Percentiles rank a stretch among this genome's conserved stretches.
Evolutionary conservation across 2,329 filamentous ascomycete species (phyloP).

Genomic region (Aspergillus texensis): DNA sequence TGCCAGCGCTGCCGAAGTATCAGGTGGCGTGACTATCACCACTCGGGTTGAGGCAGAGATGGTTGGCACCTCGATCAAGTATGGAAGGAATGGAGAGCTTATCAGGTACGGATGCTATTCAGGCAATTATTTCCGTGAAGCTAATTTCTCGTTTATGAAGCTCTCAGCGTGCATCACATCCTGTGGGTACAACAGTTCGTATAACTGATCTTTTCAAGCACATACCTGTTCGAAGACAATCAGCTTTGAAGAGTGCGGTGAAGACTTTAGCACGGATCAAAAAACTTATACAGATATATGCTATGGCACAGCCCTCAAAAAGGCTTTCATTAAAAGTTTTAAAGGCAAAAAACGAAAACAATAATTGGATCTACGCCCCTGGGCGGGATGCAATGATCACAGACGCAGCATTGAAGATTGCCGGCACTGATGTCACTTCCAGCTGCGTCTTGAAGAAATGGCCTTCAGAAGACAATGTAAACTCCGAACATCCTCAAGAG

Average conservation of each 20-base stretch:
- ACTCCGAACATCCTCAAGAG: not conserved
- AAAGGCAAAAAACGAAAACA: constrained; percentile 62
- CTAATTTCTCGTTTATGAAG: constrained; percentile 16
- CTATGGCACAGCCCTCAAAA: constrained; percentile 59
- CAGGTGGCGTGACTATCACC: constrained; percentile 53
- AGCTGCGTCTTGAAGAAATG: constrained; percentile 47
- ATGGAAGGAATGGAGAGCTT: constrained; percentile 54
- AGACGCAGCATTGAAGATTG: constrained; percentile 59
- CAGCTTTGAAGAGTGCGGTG: constrained; percentile 52
- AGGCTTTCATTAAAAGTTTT: constrained; percentile 59
- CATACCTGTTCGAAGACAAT: constrained; percentile 63
- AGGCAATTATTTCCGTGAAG: not conserved
- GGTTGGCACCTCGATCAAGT: constrained; percentile 55
- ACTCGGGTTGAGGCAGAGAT: constrained; percentile 61
- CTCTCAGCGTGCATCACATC: constrained; percentile 52
- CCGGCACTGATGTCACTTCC: constrained; percentile 56
- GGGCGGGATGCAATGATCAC: constrained; percentile 49
- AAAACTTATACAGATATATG: constrained; percentile 60
- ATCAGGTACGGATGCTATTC: constrained; percentile 38
- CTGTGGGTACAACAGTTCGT: constrained; percentile 63
- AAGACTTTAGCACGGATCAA: constrained; percentile 57
- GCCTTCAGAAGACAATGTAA: constrained; percentile 28
- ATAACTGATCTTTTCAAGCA: constrained; percentile 59
- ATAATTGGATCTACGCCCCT: constrained; percentile 64
- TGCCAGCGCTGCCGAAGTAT: constrained; percentile 63